phyloP scores from a whole-genome alignment of 2,329 filamentous ascomycete species.

The Cladosporium sp. region DNA sequence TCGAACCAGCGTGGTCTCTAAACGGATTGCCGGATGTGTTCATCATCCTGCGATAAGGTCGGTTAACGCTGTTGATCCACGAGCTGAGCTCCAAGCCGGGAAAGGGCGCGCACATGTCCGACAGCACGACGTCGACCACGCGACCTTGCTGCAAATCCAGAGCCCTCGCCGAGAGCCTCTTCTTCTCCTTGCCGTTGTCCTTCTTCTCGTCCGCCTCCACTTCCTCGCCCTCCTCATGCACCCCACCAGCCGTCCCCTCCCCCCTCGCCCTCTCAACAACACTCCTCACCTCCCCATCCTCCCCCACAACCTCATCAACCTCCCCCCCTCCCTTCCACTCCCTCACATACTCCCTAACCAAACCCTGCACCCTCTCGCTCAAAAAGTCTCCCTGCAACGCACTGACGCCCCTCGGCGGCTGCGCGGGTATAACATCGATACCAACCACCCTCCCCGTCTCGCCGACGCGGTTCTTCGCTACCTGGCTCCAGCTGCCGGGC shows the following conservation, averaged over 20 bases:
- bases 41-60: slow-evolving; percentile 97
- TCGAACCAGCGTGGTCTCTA: slow-evolving; percentile 86
- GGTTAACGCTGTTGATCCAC: slow-evolving; percentile 85
- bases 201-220: not conserved
- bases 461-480: slow-evolving; percentile 76
- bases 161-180: slow-evolving; percentile 27
- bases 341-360: slow-evolving; percentile 74
- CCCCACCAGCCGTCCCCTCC: not conserved
- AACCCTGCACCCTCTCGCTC: slow-evolving; percentile 63
- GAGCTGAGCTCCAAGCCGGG: slow-evolving; percentile 52
- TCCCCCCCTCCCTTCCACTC: slow-evolving; percentile 23
- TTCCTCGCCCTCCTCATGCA: slow-evolving; percentile 20
- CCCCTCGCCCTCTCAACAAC: slow-evolving; percentile 64
- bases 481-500: slow-evolving; percentile 64
- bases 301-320: slow-evolving; percentile 28
- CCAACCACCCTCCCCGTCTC: slow-evolving; percentile 65
- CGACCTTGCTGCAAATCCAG: slow-evolving; percentile 43
- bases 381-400: slow-evolving; percentile 95
- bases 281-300: slow-evolving; percentile 45
- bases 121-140: slow-evolving; percentile 85
- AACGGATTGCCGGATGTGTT: slow-evolving; percentile 89
- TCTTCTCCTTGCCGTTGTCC: slow-evolving; percentile 16
- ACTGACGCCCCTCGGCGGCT: slow-evolving; percentile 85
- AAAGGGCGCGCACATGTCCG: slow-evolving; percentile 99
- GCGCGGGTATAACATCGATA: slow-evolving; percentile 88